These are phyloP conservation scores for Penicillium sp. DNA, from an alignment of 2,329 filamentous ascomycete genomes.

Conservation along the genomic window DNA sequence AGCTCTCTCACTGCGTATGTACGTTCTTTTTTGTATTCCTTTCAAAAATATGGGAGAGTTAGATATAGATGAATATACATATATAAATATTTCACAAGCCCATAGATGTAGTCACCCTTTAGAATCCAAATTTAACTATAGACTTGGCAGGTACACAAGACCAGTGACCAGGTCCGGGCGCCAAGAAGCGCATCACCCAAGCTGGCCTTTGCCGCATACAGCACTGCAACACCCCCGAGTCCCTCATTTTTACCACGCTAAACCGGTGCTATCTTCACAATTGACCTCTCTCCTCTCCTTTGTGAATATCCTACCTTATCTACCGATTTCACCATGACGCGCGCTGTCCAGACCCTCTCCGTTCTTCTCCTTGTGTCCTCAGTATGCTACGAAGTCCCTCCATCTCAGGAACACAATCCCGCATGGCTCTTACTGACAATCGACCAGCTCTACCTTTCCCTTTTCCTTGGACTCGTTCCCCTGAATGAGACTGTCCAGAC, in stretches of 20 bases:
- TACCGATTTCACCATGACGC: constrained; percentile 70
- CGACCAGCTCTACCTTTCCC: constrained; percentile 77
- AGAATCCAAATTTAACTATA: not conserved
- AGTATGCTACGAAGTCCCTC: constrained; percentile 54
- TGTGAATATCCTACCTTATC: constrained; percentile 1
- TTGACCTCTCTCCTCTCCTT: constrained; percentile 11
- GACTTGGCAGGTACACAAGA: not conserved
- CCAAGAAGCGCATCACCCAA: constrained; percentile 12
- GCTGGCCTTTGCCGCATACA: constrained; percentile 12
- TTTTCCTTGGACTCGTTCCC: constrained; percentile 79
- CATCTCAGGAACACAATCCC: not conserved
- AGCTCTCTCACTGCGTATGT: not conserved
- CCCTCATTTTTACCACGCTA: constrained; percentile 16
- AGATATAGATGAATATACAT: not conserved
- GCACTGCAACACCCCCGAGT: constrained; percentile 8
- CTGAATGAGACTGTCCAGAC: constrained; percentile 74
- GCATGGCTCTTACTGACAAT: constrained; percentile 1
- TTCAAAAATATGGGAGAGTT: not conserved
- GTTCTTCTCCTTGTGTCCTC: constrained; percentile 83
- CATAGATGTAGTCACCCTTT: not conserved
- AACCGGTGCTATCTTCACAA: constrained; percentile 2
- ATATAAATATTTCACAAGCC: no score
- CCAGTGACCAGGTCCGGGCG: constrained; percentile 9
- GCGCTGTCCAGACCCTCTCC: constrained; percentile 88
- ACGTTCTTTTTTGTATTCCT: no score